Conservation (phyloP, 208 protist genomes). For the Herpetomonas muscarum region DNA sequence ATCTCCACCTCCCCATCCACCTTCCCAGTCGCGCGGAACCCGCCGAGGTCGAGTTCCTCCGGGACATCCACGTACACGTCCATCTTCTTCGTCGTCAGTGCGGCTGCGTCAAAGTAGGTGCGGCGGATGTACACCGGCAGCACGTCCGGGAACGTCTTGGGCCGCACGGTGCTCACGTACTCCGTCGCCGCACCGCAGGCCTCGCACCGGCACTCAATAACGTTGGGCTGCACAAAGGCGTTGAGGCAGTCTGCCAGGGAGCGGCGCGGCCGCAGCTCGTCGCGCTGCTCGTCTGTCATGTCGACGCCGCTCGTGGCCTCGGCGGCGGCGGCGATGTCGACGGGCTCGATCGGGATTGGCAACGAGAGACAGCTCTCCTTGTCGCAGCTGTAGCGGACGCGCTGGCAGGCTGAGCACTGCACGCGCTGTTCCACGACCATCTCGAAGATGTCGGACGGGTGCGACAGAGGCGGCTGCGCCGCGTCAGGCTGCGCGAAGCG, state of each 20-base stretch:
- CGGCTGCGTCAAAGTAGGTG: conserved; percentile 74
- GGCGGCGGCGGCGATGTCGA: conserved; percentile 26
- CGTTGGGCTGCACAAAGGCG: conserved; percentile 18
- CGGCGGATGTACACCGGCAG: conserved; percentile 73
- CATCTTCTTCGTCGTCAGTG: conserved; percentile 76
- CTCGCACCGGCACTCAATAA: conserved; percentile 71
- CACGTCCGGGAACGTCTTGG: conserved; percentile 85
- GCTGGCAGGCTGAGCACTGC: conserved; percentile 76
- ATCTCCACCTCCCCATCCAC: conserved; percentile 62
- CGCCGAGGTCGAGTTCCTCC: conserved; percentile 50
- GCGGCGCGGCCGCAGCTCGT: conserved; percentile 42
- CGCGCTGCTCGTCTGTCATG: conserved; percentile 50
- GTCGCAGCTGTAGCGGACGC: conserved; percentile 87
- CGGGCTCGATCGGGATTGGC: conserved; percentile 75
- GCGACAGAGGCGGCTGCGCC: conserved; percentile 5
- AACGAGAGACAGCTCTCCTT: conserved; percentile 87
- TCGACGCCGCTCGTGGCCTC: conserved; percentile 16
- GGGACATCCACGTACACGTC: conserved; percentile 88
- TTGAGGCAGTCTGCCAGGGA: conserved; percentile 66
- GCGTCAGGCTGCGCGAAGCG: conserved; percentile 44
- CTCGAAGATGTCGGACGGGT: conserved; percentile 63
- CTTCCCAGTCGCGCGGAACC: conserved; percentile 50
- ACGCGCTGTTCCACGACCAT: conserved; percentile 86
- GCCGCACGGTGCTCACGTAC: conserved; percentile 50
- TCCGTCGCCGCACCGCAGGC: conserved; percentile 37